Conservation (phyloP, 495 filamentous ascomycete genomes). For the Aspergillus campestris region DNA sequence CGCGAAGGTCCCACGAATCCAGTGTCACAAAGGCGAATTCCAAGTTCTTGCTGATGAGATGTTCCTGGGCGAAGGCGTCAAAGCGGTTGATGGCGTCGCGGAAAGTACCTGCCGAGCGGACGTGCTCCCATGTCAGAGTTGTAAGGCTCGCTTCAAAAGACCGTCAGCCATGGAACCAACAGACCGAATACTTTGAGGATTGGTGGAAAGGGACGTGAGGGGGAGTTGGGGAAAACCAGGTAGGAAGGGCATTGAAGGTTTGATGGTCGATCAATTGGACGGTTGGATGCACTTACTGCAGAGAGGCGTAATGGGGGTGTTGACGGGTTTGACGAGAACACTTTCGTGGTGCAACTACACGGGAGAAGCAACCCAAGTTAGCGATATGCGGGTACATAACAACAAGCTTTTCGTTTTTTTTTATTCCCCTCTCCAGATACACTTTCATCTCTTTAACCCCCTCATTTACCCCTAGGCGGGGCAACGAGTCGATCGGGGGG, state of each 20-base stretch:
- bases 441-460: no score
- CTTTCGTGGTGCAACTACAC: slow-evolving; percentile 83
- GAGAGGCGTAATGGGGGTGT: slow-evolving; percentile 95
- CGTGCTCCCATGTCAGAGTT: slow-evolving; percentile 97
- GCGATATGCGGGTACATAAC: slow-evolving; percentile 9
- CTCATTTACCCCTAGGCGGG: no score
- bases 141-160: slow-evolving; percentile 75
- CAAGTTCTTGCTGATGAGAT: slow-evolving; percentile 72
- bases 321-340: slow-evolving; percentile 94
- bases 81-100: slow-evolving; percentile 93
- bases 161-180: slow-evolving; percentile 23
- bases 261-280: no score
- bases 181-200: slow-evolving; percentile 12
- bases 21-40: slow-evolving; percentile 98
- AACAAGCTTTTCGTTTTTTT: neutral
- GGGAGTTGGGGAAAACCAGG: neutral
- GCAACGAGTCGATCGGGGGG: slow-evolving; percentile 3
- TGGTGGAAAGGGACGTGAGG: slow-evolving; percentile 5
- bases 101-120: slow-evolving; percentile 92
- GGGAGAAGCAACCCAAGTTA: slow-evolving; percentile 2
- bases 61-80: slow-evolving; percentile 83
- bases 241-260: neutral
- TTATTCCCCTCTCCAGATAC: neutral
- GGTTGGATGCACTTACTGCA: slow-evolving; percentile 69
- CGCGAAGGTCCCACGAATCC: slow-evolving; percentile 96